These are phyloP conservation scores for Pestalotiopsis sp. DNA, from an alignment of 2,329 filamentous ascomycete genomes.

Conservation along the genomic window DNA sequence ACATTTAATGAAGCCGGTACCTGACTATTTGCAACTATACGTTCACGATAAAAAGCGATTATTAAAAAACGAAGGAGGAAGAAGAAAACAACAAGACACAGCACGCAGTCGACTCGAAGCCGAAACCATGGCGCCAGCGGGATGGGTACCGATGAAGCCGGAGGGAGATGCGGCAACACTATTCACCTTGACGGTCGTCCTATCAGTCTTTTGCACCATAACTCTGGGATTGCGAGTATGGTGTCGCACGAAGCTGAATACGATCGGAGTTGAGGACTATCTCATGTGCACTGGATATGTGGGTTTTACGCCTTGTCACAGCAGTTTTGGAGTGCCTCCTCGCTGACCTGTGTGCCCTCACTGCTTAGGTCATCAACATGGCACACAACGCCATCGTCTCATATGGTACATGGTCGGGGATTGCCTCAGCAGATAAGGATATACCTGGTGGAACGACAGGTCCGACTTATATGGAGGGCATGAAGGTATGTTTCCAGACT, in stretches of 20 bases:
- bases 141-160: constrained; percentile 8
- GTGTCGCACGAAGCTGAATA: constrained; percentile 2
- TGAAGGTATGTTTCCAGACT: neutral
- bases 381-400: constrained; percentile 18
- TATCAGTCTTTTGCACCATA: constrained; percentile 9
- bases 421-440: constrained; percentile 13
- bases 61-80: neutral
- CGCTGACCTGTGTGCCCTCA: neutral
- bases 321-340: neutral
- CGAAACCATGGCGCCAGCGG: constrained; percentile 8
- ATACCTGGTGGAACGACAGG: constrained; percentile 1
- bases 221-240: constrained; percentile 5
- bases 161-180: neutral
- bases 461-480: neutral
- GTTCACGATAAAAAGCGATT: neutral
- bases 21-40: neutral
- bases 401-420: constrained; percentile 27
- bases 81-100: neutral
- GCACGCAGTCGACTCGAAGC: neutral
- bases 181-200: neutral
- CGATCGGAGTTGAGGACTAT: constrained; percentile 16
- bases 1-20: neutral
- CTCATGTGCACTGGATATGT: constrained; percentile 20
- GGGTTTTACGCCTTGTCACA: neutral
- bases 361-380: constrained; percentile 19